These are phyloP conservation scores for Noccaea bulbosa DNA, from an alignment of 345 rosid species.

Conservation along the genomic window DNA sequence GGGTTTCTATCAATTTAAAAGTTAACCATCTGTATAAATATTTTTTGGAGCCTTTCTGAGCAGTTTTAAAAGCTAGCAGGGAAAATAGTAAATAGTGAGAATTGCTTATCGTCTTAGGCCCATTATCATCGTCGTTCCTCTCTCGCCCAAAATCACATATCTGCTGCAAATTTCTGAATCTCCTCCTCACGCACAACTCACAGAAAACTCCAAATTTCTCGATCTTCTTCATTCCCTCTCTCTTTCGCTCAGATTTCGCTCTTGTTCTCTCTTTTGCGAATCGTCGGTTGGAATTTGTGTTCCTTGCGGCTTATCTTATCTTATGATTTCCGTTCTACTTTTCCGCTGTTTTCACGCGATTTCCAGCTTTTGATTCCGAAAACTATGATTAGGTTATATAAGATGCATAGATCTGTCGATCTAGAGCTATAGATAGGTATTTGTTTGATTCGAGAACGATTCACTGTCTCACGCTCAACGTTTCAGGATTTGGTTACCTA, in stretches of 20 bases:
- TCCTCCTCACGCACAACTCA: constrained; percentile 13
- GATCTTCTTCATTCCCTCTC: neutral
- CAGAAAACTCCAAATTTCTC: constrained; percentile 4
- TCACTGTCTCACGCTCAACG: neutral
- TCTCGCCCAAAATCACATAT: neutral
- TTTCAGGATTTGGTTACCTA: neutral
- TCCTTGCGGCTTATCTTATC: neutral
- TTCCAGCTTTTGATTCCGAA: constrained; percentile 7
- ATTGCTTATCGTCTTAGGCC: neutral
- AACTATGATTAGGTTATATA: neutral
- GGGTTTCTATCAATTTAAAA: too few species aligned
- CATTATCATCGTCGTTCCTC: neutral
- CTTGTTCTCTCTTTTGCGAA: neutral
- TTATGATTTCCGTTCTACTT: neutral
- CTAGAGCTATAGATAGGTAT: neutral
- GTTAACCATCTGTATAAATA: too few species aligned
- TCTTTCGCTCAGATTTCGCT: neutral
- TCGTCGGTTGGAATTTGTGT: neutral
- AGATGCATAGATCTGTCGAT: constrained; percentile 15
- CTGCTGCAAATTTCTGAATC: neutral
- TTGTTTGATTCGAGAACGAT: neutral
- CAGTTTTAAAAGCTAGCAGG: too few species aligned
- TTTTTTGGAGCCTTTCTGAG: too few species aligned
- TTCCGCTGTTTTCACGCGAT: neutral
- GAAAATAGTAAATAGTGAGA: too few species aligned